Evolutionary conservation across 768 basidiomycete genomes (phyloP), one percentile per base, ranked within the genome.

Genomic region (Xanthoconium stramineum): DNA sequence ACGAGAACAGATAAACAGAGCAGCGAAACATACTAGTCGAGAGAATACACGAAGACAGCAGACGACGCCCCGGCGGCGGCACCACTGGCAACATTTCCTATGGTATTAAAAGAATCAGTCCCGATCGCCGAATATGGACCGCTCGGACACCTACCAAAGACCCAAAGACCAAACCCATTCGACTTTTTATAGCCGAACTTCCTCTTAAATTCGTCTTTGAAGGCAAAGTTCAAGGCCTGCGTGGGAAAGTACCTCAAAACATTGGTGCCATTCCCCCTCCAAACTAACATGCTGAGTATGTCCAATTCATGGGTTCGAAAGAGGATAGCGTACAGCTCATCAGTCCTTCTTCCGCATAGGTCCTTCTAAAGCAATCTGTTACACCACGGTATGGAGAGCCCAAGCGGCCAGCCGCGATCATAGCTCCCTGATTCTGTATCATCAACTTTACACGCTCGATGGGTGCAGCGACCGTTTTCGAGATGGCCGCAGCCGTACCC

Each of bases 171-270:
- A 56, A 72, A 78, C 11, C 73, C 70, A 17, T 76, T 74, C 13
- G 68, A 61, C 45, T 70, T 74, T 58, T 72, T 72, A 51, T 67
- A 72, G 0, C 67, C 70, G n/a, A 78, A 66, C 52, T 66, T 65
- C 43, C 65, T 58, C 63, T 78, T 78, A 62, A 71, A 77, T 19
- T 61, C 65, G 58, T 78, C 78, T 66, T 77, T 76, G 74, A 77
- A 77, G n/a, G 77, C 77, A 54, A 78, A 78, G 65, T 78, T 78
- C 47, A 78, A 63, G 0, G 76, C 76, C 58, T 78, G 76, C 0
- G 78, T 78, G 14, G 76, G 78, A 64, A 78, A 78, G 69, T 78
- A 78, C 48, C 76, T 72, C 51, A 77, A 58, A 33, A 78, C 66
- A 50, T 78, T 78, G 53, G 77, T 72, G 40, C 74, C 72, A 52